These are phyloP conservation scores for Boletus rubroflammeus DNA, from an alignment of 768 basidiomycete species.

Conservation along the genomic window DNA sequence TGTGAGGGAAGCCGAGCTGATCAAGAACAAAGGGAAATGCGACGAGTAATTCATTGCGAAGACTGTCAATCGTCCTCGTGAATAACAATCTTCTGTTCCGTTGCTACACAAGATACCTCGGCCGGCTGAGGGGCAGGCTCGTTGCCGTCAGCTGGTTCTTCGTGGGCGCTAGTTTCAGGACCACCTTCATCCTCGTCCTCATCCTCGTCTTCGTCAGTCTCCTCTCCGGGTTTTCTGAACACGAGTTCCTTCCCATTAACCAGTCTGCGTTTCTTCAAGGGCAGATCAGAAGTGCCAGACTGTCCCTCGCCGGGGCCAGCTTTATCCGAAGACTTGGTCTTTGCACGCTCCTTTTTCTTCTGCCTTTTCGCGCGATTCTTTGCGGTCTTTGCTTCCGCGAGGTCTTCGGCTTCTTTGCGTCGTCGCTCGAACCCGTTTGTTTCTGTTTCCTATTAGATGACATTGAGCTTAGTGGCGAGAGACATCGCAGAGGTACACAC, in stretches of 20 bases:
- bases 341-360: constrained; percentile 81
- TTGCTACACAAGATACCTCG: constrained; percentile 24
- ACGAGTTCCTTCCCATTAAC: constrained; percentile 73
- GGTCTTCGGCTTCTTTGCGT: constrained; percentile 64
- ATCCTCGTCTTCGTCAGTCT: constrained; percentile 43
- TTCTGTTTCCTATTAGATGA: constrained; percentile 56
- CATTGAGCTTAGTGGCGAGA: neutral
- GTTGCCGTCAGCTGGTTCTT: constrained; percentile 5
- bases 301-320: constrained; percentile 25
- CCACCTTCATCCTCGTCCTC: constrained; percentile 34
- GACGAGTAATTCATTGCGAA: neutral
- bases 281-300: constrained; percentile 34
- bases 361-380: constrained; percentile 93
- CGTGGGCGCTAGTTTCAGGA: neutral
- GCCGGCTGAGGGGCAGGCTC: constrained; percentile 1
- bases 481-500: constrained; percentile 39
- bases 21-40: neutral
- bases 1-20: neutral
- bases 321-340: constrained; percentile 38
- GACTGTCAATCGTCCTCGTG: constrained; percentile 47
- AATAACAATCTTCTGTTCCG: constrained; percentile 41
- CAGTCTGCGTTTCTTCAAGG: constrained; percentile 76
- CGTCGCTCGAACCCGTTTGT: constrained; percentile 72
- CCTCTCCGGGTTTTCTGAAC: constrained; percentile 53
- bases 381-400: constrained; percentile 83